These are phyloP conservation scores for Saccharata proteae DNA, from an alignment of 2,329 filamentous ascomycete genomes.

Conservation along the genomic window DNA sequence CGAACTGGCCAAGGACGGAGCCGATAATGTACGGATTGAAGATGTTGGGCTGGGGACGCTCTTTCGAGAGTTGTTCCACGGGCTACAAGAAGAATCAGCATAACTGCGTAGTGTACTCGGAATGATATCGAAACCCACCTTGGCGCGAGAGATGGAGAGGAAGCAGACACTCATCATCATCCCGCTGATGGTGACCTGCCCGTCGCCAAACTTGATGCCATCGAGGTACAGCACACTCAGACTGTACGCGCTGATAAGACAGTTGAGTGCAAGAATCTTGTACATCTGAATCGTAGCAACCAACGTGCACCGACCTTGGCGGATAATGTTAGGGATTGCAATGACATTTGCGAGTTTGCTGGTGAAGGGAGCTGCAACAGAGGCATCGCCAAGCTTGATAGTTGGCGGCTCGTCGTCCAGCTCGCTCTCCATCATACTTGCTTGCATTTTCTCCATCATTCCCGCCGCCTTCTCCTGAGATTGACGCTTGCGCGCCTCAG, in stretches of 20 bases:
- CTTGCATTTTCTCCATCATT: conserved; percentile 76
- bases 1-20: conserved; percentile 93
- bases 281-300: conserved; percentile 99
- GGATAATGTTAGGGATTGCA: conserved; percentile 95
- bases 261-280: conserved; percentile 97
- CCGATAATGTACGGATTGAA: conserved; percentile 99
- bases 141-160: conserved; percentile 93
- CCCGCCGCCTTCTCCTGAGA: conserved; percentile 50
- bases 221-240: conserved; percentile 92
- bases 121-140: conserved; percentile 45
- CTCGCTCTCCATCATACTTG: conserved; percentile 80
- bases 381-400: conserved; percentile 94
- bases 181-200: conserved; percentile 94
- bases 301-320: conserved; percentile 91
- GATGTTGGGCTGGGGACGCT: conserved; percentile 95
- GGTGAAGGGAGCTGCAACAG: conserved; percentile 92
- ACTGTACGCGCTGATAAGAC: conserved; percentile 94
- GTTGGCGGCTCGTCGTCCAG: conserved; percentile 87
- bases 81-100: conserved; percentile 41
- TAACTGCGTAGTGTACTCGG: background rate
- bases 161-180: conserved; percentile 99
- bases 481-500: conserved; percentile 43
- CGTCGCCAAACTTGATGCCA: conserved; percentile 97
- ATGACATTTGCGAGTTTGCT: conserved; percentile 95
- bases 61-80: conserved; percentile 89